Base-by-base conservation (phyloP, 2,329 filamentous ascomycete genomes). In the Ceratocystis harringtonii region DNA sequence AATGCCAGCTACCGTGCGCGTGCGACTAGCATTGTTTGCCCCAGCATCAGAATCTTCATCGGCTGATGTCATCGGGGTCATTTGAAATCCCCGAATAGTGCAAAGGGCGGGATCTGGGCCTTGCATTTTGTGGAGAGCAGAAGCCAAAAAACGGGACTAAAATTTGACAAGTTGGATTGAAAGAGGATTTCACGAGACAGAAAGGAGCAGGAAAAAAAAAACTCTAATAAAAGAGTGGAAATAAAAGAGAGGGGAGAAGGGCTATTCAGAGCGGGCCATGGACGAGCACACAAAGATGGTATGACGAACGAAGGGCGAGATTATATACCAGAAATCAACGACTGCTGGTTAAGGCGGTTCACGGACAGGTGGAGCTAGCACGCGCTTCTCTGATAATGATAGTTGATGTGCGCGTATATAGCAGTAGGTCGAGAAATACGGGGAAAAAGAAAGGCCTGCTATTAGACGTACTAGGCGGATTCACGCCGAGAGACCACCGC, bases 41-140 rank as follows among this genome's bases (percentile, higher is more conserved):
- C 64, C 70, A 70, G 52, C 68, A 36, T 84, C 82, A 61, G 80
- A 82, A 68, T 84, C 81, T 67, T 84, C 82, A 69, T 84, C 81
- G 69, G 78, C 80, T 44, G 82, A 84, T 4, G 77, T 76, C 63
- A 76, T 76, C 17, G 81, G 80, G 25, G 81, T 81, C n/a, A 75
- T 74, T 68, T 78, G 77, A 69, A 84, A 84, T 60, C 82, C 81
- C 70, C 82, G 81, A 71, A 84, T 77, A 15, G 79, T 82, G 64
- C 76, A 81, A 71, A 79, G 76, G 67, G 81, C 80, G 70, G 79
- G 75, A 57, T 64, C 63, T 55, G 50, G 48, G 30, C 58, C 61
- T 28, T 65, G 65, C 63, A 65, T 67, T 61, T 45, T 63, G 63
- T 77, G 75, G 60, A 57, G 22, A 30, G 22, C 76, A 22, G 77